Evolutionary conservation across 306 rosid genomes (phyloP), one percentile per base, ranked within the genome.

Genomic region (Quillaja saponaria): DNA sequence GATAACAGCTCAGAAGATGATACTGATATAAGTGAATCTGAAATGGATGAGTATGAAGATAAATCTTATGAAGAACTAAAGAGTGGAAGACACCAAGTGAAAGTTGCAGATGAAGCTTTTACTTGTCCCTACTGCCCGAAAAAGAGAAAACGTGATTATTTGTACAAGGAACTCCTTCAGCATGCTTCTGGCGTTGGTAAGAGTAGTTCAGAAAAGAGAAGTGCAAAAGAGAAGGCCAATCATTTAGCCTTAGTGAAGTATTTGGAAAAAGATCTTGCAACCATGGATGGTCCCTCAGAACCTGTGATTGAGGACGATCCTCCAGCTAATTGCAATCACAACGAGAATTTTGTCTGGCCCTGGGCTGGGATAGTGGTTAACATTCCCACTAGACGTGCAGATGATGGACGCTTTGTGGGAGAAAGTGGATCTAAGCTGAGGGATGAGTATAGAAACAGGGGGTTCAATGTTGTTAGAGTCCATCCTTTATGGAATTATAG

Each of bases 131-230:
- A 71, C 79, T 94, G 97, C 61, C 74, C 83, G 2, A 85, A 59
- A 61, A 88, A 58, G 76, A 94, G 50, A 67, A 94, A 78, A 61
- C 70, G 78, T 44, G 76, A 60, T 56, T 94, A 69, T 74, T 67
- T 63, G 52, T 77, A 76, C 50, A 76, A 77, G 61, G 97, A 94
- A 19, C 69, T 89, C 55, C 82, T 89, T 60, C 95, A 85, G 55
- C 99, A 94, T 80, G 95, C 99, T 58, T 69, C 95, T 55, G 99
- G 87, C 49, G 96, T 94, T 65, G 97, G 96, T 62, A 88, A 81
- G 59, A 94, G 99, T 66, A 53, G 62, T 74, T 89, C 97, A 16
- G 71, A 72, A 6, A 92, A 89, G 79, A 87, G 99, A 78, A 76
- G 81, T 68, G 33, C 72, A 5, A 78, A 61, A 65, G 95, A 87